phyloP scores from a whole-genome alignment of 805 yeast genomes.

The Metschnikowia baotianmanensis region DNA sequence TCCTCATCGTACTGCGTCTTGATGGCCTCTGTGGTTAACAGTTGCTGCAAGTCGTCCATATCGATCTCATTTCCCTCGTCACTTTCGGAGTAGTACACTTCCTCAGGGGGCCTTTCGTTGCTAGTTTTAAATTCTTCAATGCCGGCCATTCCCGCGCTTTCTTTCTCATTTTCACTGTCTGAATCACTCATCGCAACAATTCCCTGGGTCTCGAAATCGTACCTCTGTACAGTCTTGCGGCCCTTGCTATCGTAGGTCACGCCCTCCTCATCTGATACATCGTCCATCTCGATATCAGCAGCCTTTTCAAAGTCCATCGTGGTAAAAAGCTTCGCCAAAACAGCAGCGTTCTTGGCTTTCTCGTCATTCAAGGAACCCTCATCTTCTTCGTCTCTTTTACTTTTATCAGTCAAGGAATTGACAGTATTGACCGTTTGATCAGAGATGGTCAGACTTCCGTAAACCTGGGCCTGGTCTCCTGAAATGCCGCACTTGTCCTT shows the following conservation, averaged over 20 bases:
- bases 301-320: conserved; percentile 55
- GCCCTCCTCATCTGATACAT: conserved; percentile 27
- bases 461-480: conserved; percentile 24
- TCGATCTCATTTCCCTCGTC: conserved; percentile 43
- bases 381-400: not conserved
- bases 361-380: conserved; percentile 17
- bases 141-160: conserved; percentile 13
- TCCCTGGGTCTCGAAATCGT: conserved; percentile 37
- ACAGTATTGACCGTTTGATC: no score
- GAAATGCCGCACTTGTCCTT: conserved; percentile 25
- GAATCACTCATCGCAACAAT: conserved; percentile 19
- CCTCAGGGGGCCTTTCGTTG: conserved; percentile 26
- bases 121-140: conserved; percentile 18
- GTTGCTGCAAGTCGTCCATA: conserved; percentile 26
- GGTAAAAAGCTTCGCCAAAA: conserved; percentile 47
- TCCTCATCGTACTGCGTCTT: conserved; percentile 26
- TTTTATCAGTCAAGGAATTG: not conserved
- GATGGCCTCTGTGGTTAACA: conserved; percentile 30
- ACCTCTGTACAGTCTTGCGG: conserved; percentile 29
- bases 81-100: conserved; percentile 35
- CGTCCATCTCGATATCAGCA: conserved; percentile 35
- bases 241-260: conserved; percentile 47
- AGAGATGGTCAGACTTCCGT: conserved; percentile 20
- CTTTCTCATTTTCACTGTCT: conserved; percentile 17
- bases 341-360: conserved; percentile 36